Conservation (phyloP, 2,329 filamentous ascomycete genomes). For the Sclerotinia borealis region DNA sequence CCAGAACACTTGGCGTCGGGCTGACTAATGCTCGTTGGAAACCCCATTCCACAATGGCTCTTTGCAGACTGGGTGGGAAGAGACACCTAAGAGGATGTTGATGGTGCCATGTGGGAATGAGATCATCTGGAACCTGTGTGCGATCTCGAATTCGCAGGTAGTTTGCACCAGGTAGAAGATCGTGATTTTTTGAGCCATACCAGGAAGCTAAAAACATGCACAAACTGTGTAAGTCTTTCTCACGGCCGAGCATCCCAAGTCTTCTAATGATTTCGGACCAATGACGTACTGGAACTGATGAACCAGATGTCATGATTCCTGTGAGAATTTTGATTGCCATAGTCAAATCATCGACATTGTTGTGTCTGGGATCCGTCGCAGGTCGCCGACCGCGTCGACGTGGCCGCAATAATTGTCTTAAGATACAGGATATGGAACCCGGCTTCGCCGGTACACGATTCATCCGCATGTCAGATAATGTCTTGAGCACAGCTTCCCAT, state of each 20-base stretch:
- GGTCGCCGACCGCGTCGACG: constrained; percentile 31
- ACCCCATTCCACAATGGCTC: constrained; percentile 44
- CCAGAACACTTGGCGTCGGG: neutral
- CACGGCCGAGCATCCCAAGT: constrained; percentile 49
- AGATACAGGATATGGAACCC: constrained; percentile 40
- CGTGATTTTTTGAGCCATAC: constrained; percentile 29
- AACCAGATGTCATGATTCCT: constrained; percentile 40
- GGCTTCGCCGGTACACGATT: constrained; percentile 37
- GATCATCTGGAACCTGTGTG: constrained; percentile 13
- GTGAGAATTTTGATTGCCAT: constrained; percentile 41
- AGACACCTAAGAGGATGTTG: constrained; percentile 35
- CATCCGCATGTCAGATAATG: constrained; percentile 43
- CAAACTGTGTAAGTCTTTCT: constrained; percentile 46
- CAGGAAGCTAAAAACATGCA: constrained; percentile 42
- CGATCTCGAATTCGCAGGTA: constrained; percentile 10
- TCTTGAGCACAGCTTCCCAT: constrained; percentile 26
- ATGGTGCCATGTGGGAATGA: constrained; percentile 20
- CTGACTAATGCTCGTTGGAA: constrained; percentile 33
- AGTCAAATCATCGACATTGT: constrained; percentile 30
- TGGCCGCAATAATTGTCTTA: constrained; percentile 35
- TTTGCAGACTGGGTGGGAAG: constrained; percentile 39
- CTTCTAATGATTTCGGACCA: constrained; percentile 56
- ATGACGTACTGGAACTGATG: constrained; percentile 36
- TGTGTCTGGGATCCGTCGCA: neutral
- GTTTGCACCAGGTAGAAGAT: neutral